These are phyloP conservation scores for Castanea crenata DNA, from an alignment of 306 rosid species.

Conservation along the genomic window DNA sequence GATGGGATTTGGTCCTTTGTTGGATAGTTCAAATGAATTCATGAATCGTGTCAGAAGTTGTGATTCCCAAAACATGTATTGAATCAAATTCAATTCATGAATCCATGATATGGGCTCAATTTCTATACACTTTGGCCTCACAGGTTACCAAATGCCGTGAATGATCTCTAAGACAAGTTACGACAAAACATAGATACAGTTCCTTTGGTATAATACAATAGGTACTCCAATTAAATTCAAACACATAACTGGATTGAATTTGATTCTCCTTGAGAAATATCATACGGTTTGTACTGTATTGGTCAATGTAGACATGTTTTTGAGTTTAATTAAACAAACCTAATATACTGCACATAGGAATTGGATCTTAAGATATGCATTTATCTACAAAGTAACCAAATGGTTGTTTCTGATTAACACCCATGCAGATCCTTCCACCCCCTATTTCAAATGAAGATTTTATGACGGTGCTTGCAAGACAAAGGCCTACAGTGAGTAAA, in stretches of 20 bases:
- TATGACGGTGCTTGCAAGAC: slow-evolving; percentile 95
- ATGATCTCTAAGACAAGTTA: no score
- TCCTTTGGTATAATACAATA: no score
- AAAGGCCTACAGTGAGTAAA: slow-evolving; percentile 95
- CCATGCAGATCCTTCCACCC: slow-evolving; percentile 89
- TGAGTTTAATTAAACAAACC: no score
- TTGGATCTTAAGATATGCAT: not conserved
- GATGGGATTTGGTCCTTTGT: not conserved
- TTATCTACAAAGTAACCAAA: not conserved
- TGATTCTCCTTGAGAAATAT: no score
- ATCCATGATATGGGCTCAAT: not conserved
- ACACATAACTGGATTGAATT: no score
- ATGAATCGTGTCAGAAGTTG: not conserved
- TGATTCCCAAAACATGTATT: not conserved
- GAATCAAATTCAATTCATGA: not conserved
- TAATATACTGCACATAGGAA: no score
- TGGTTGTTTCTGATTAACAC: slow-evolving; percentile 23
- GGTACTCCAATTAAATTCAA: no score
- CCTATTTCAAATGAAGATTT: slow-evolving; percentile 80
- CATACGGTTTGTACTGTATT: no score
- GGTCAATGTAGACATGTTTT: no score
- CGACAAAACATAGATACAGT: no score
- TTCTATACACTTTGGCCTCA: not conserved
- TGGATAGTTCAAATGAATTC: not conserved
- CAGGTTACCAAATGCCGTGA: no score